Conservation (phyloP, 371 early-diverging fungal species). For the Mucor piriformis region DNA sequence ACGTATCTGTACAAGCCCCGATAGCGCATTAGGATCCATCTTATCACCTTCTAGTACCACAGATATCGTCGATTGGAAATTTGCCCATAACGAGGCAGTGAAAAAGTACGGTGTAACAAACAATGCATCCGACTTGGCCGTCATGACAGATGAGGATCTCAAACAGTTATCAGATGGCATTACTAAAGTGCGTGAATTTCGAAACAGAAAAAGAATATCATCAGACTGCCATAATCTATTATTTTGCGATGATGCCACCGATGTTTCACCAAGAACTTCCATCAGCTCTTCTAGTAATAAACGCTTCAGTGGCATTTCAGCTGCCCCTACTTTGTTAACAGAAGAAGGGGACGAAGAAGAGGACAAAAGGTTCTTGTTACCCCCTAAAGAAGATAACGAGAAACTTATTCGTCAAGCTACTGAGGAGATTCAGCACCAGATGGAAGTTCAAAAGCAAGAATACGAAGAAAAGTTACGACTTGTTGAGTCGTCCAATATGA, state of each 20-base stretch:
- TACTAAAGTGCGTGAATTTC: constrained; percentile 48
- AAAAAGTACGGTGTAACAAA: constrained; percentile 47
- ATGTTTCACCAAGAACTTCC: constrained; percentile 27
- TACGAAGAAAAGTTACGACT: constrained; percentile 53
- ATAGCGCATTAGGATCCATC: not conserved
- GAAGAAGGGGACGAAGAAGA: constrained; percentile 14
- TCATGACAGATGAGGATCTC: constrained; percentile 57
- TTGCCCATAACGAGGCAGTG: constrained; percentile 72
- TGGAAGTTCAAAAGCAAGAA: constrained; percentile 53
- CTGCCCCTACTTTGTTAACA: constrained; percentile 9
- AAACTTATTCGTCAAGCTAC: constrained; percentile 20
- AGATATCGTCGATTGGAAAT: constrained; percentile 76
- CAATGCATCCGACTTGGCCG: constrained; percentile 34
- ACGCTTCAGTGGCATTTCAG: constrained; percentile 18
- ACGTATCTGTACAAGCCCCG: constrained; percentile 10
- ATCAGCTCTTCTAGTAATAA: constrained; percentile 24
- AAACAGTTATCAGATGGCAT: constrained; percentile 56
- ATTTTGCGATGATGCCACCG: constrained; percentile 15
- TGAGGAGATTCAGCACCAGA: constrained; percentile 52
- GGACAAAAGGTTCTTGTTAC: not conserved
- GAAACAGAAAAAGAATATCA: constrained; percentile 46
- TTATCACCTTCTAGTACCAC: constrained; percentile 9
- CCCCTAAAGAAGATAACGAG: constrained; percentile 23
- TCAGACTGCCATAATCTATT: constrained; percentile 43
- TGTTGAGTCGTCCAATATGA: constrained; percentile 27